These are phyloP conservation scores for Rubia yunnanensis DNA, from an alignment of 257 asterid genomes.

Conservation along the genomic window DNA sequence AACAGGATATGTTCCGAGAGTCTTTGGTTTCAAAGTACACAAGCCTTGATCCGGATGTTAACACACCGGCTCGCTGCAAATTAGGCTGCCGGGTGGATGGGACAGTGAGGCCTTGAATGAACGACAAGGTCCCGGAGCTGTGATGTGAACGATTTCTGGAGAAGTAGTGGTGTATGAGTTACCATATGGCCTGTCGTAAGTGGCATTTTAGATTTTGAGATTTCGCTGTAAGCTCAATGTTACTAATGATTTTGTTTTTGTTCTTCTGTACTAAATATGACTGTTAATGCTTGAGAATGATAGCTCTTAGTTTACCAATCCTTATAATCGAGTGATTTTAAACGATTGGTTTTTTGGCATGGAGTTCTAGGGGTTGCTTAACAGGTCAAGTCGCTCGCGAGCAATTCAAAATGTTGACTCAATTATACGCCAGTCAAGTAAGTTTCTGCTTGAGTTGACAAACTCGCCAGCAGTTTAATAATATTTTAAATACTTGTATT, in stretches of 20 bases:
- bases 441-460: too few relatives aligned
- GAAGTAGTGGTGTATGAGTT: not conserved
- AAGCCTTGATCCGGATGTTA: constrained; percentile 22
- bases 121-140: constrained; percentile 4
- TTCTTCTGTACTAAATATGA: not conserved
- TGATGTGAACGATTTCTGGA: constrained; percentile 12
- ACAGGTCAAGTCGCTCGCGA: too few relatives aligned
- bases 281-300: not conserved
- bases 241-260: not conserved
- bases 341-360: not conserved
- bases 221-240: not conserved
- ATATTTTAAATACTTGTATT: too few relatives aligned
- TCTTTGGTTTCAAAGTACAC: constrained; percentile 40
- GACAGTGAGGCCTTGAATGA: not conserved
- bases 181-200: not conserved
- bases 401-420: too few relatives aligned
- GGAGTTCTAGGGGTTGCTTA: too few relatives aligned
- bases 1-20: constrained; percentile 39
- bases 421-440: too few relatives aligned
- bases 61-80: not conserved
- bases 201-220: constrained; percentile 1
- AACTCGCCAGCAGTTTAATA: too few relatives aligned
- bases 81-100: constrained; percentile 2
- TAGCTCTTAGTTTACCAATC: not conserved
- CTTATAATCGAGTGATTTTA: not conserved